Conservation (phyloP, 2,329 filamentous ascomycete genomes). For the Fusarium drepaniforme region DNA sequence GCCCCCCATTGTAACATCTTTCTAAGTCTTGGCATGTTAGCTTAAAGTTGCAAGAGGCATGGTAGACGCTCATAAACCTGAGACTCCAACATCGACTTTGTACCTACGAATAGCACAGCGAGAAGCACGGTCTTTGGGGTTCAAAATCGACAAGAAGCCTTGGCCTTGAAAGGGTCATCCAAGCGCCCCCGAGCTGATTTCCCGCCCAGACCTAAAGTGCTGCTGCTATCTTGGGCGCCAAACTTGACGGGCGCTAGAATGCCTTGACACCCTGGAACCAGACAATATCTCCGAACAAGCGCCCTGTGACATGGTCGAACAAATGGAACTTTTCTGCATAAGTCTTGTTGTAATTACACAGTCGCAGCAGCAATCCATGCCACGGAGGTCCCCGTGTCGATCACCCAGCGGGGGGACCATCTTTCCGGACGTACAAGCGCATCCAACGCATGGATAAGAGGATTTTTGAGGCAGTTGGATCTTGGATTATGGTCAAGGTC, state of each 20-base stretch:
- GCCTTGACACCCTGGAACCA: slow-evolving; percentile 26
- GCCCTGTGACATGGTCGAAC: slow-evolving; percentile 23
- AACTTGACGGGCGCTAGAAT: slow-evolving; percentile 6
- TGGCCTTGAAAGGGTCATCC: slow-evolving; percentile 1
- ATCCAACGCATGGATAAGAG: not conserved
- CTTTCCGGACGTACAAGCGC: slow-evolving; percentile 11
- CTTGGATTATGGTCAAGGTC: slow-evolving; percentile 8
- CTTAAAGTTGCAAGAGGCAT: not conserved
- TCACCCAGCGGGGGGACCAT: slow-evolving; percentile 14
- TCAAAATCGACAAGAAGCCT: slow-evolving; percentile 15
- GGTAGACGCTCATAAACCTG: slow-evolving; percentile 2
- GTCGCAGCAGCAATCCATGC: slow-evolving; percentile 14
- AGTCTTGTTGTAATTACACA: slow-evolving; percentile 23
- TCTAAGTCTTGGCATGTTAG: not conserved
- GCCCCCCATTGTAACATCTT: not conserved
- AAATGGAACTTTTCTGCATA: slow-evolving; percentile 18
- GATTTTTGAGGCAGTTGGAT: not conserved
- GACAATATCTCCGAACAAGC: slow-evolving; percentile 6
- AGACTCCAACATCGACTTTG: slow-evolving; percentile 28
- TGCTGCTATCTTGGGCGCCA: slow-evolving; percentile 43
- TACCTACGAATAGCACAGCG: slow-evolving; percentile 8
- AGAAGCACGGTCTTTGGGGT: slow-evolving; percentile 33
- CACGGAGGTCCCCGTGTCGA: slow-evolving; percentile 26
- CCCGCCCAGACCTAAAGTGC: slow-evolving; percentile 25
- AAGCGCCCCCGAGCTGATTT: slow-evolving; percentile 20